Evolutionary conservation across 2,329 filamentous ascomycete species (phyloP).

Genomic region (Scorias spongiosa): DNA sequence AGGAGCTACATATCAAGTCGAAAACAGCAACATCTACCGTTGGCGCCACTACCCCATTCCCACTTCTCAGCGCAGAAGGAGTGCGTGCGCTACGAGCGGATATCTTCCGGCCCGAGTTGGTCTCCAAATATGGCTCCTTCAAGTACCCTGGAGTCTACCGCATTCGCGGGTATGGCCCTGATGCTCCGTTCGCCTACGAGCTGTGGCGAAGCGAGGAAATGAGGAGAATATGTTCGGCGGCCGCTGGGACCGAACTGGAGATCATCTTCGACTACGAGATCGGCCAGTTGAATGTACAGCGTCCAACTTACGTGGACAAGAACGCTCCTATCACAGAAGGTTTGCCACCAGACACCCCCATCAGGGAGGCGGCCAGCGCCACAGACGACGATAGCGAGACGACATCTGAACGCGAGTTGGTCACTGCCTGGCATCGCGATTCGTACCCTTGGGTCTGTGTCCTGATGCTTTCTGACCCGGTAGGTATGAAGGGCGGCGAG

Average conservation of each 20-base stretch:
- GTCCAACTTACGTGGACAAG: background rate
- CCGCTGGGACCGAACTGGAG: background rate
- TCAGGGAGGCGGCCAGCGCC: background rate
- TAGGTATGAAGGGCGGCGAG: constrained; percentile 36
- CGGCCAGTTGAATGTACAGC: background rate
- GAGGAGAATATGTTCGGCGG: background rate
- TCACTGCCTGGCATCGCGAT: constrained; percentile 32
- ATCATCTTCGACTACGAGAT: constrained; percentile 1
- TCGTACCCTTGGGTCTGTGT: constrained; percentile 38
- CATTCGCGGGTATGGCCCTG: no score
- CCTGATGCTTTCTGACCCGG: constrained; percentile 35
- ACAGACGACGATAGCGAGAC: no score
- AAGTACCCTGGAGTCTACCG: no score
- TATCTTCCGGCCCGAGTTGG: no score
- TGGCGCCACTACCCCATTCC: no score
- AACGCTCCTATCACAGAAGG: background rate
- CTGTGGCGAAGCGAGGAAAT: constrained; percentile 1
- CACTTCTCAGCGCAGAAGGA: no score
- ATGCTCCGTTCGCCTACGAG: background rate
- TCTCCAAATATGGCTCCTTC: no score
- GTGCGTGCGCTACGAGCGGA: no score
- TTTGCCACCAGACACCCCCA: background rate
- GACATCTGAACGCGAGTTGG: no score
- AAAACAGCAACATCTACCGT: no score
- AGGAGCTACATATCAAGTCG: no score